A percentile compares a stretch with the other conserved stretches of the same genome.
Conservation (phyloP, 1,284 basidiomycete genomes). For the Cryptococcus maquisensis region DNA sequence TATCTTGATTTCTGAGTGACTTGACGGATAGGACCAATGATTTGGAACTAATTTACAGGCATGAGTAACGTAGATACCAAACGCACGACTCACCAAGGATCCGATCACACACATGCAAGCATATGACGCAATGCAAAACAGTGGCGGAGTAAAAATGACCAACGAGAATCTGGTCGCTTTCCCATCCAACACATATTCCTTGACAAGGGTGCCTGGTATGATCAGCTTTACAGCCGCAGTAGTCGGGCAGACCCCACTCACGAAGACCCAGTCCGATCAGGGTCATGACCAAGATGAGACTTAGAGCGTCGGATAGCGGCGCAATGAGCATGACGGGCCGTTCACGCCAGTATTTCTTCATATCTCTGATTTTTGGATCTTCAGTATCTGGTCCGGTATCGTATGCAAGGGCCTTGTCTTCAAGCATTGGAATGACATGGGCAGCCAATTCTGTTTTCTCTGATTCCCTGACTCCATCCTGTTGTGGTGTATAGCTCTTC, state of each 20-base stretch:
- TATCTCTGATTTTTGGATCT: constrained; percentile 20
- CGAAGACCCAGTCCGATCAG: constrained; percentile 34
- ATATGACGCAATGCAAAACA: constrained; percentile 51
- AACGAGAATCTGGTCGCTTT: constrained; percentile 52
- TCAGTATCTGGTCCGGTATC: constrained; percentile 19
- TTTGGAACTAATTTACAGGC: constrained; percentile 23
- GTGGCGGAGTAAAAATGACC: constrained; percentile 48
- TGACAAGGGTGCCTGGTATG: constrained; percentile 49
- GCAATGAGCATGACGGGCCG: constrained; percentile 51
- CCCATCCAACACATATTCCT: constrained; percentile 54
- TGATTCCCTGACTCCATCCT: neutral
- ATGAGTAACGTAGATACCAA: constrained; percentile 30
- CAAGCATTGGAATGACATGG: constrained; percentile 6
- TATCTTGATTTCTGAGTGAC: constrained; percentile 54
- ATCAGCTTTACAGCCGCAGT: neutral
- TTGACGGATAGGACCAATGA: constrained; percentile 55
- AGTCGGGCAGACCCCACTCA: constrained; percentile 7
- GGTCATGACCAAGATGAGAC: constrained; percentile 39
- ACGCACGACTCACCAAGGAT: constrained; percentile 34
- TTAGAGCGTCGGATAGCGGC: constrained; percentile 54
- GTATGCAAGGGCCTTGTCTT: neutral
- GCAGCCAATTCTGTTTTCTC: constrained; percentile 16
- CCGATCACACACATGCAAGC: constrained; percentile 23
- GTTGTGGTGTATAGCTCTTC: constrained; percentile 22
- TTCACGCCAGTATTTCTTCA: constrained; percentile 28